A percentile compares a stretch with the other conserved stretches of the same genome.
These are phyloP conservation scores for Chrysoporthe cubensis DNA, from an alignment of 2,329 filamentous ascomycete genomes.

Conservation along the genomic window DNA sequence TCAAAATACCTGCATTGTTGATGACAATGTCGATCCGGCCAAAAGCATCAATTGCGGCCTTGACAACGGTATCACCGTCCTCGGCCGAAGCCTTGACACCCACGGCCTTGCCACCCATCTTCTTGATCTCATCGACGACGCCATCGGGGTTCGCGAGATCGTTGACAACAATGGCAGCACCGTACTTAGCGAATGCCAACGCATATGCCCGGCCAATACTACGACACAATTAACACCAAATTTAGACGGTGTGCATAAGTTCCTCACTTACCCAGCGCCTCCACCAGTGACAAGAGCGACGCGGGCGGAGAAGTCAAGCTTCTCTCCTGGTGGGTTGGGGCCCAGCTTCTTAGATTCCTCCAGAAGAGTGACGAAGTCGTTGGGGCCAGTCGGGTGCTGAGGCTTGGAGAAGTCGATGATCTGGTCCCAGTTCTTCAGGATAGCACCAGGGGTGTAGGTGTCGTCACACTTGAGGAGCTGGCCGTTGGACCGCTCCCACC, in stretches of 20 bases:
- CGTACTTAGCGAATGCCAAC: conserved; percentile 79
- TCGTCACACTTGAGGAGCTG: conserved; percentile 88
- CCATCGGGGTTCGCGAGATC: conserved; percentile 91
- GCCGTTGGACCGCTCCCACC: conserved; percentile 93
- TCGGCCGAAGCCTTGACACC: conserved; percentile 93
- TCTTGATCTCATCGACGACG: conserved; percentile 90
- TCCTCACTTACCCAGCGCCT: conserved; percentile 68
- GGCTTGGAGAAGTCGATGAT: conserved; percentile 85
- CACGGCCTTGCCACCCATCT: conserved; percentile 84
- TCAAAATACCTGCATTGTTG: conserved; percentile 97
- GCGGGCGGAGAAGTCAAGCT: conserved; percentile 80
- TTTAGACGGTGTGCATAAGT: neutral
- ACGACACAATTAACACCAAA: conserved; percentile 25
- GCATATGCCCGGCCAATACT: conserved; percentile 90
- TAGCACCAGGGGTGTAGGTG: conserved; percentile 82
- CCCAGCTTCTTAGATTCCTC: conserved; percentile 81
- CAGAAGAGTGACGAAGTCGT: conserved; percentile 85
- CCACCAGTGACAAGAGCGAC: conserved; percentile 88
- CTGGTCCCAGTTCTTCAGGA: conserved; percentile 88
- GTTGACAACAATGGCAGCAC: conserved; percentile 89
- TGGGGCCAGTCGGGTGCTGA: conserved; percentile 80
- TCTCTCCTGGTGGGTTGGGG: conserved; percentile 71
- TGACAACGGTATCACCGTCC: conserved; percentile 88
- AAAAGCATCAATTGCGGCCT: conserved; percentile 90
- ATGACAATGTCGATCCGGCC: conserved; percentile 93